phyloP scores from a whole-genome alignment of 352 stramenopile genomes.

The Pelagophyceae sp. region DNA sequence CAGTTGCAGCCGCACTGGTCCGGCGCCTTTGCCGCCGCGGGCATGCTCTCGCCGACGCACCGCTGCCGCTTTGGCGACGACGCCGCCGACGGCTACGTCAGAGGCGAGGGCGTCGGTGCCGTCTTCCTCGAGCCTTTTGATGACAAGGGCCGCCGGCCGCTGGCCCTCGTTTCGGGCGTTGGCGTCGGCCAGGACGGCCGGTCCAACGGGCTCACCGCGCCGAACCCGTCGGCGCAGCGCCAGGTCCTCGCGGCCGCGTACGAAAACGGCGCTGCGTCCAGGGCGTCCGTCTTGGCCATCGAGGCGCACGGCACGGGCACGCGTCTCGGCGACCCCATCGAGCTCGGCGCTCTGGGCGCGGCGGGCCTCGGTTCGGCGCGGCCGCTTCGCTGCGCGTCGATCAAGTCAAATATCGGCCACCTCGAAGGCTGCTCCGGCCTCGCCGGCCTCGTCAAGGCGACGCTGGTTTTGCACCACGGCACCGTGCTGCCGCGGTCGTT shows the following conservation, averaged over 20 bases:
- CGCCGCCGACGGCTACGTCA: constrained; percentile 17
- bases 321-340: constrained; percentile 14
- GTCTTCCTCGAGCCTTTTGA: not conserved
- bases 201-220: constrained; percentile 14
- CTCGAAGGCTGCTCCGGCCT: constrained; percentile 9
- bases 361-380: not conserved
- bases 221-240: not conserved
- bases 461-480: not conserved
- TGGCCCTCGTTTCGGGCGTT: not conserved
- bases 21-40: not conserved
- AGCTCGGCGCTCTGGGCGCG: constrained; percentile 1
- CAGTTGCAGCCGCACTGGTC: constrained; percentile 14
- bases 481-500: not conserved
- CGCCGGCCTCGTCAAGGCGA: constrained; percentile 1
- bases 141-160: not conserved
- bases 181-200: constrained; percentile 16
- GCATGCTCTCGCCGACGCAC: constrained; percentile 11
- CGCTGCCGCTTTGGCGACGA: constrained; percentile 17
- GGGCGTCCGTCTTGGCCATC: not conserved
- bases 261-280: not conserved
- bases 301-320: constrained; percentile 18
- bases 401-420: constrained; percentile 15
- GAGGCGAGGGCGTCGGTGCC: constrained; percentile 15
- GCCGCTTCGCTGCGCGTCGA: not conserved
- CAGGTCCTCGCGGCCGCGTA: not conserved